These are phyloP conservation scores for Lasiodiplodia gonubiensis DNA, from an alignment of 2,329 filamentous ascomycete species.

Conservation along the genomic window DNA sequence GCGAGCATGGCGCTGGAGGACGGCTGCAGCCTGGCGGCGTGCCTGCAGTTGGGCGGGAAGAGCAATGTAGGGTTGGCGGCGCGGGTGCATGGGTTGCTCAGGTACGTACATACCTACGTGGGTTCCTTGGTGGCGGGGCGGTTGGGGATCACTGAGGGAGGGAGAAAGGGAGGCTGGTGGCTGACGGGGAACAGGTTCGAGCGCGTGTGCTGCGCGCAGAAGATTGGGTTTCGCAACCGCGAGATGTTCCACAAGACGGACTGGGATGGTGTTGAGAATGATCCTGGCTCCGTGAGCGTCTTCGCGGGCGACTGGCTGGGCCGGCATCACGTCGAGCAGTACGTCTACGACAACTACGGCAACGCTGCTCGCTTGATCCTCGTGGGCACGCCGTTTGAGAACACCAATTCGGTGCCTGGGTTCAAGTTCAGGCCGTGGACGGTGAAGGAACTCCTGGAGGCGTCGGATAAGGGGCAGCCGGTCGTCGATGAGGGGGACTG, in stretches of 20 bases:
- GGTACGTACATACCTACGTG: no score
- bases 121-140: no score
- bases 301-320: neutral
- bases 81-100: conserved; percentile 43
- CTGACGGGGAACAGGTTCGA: conserved; percentile 34
- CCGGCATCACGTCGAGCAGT: neutral
- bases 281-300: neutral
- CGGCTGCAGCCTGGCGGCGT: conserved; percentile 40
- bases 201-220: conserved; percentile 41
- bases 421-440: neutral
- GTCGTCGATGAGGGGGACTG: neutral
- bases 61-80: conserved; percentile 38
- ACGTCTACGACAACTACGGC: neutral
- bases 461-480: neutral
- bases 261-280: conserved; percentile 29
- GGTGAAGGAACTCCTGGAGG: conserved; percentile 29
- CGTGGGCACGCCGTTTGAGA: neutral
- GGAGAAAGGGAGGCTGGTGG: no score
- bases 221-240: conserved; percentile 42
- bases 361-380: neutral
- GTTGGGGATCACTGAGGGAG: no score
- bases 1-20: conserved; percentile 62
- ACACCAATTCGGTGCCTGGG: neutral
- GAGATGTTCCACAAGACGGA: conserved; percentile 46
- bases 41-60: conserved; percentile 39